Conservation (phyloP, 2,329 filamentous ascomycete genomes). For the Beauveria medogensis region DNA sequence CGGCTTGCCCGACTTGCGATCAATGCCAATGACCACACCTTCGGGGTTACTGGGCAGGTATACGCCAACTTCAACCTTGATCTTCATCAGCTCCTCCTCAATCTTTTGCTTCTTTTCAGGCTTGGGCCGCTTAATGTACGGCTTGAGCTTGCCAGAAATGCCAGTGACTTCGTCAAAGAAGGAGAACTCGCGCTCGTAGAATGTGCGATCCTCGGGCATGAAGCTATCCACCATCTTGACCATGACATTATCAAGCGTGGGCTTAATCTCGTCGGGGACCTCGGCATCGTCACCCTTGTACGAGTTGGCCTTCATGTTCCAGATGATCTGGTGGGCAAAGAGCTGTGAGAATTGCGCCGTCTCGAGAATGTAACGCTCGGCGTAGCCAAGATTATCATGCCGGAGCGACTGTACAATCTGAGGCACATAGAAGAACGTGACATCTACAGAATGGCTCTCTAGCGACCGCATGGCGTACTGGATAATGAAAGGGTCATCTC, state of each 20-base stretch:
- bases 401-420: constrained; percentile 94
- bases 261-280: constrained; percentile 86
- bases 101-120: constrained; percentile 99
- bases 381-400: constrained; percentile 88
- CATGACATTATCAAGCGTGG: constrained; percentile 86
- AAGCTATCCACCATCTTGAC: constrained; percentile 76
- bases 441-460: constrained; percentile 89
- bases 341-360: constrained; percentile 96
- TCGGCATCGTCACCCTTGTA: constrained; percentile 94
- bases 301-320: constrained; percentile 99
- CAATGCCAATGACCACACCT: constrained; percentile 93
- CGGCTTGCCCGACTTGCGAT: constrained; percentile 94
- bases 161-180: constrained; percentile 97
- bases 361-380: constrained; percentile 92
- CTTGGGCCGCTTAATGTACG: constrained; percentile 84
- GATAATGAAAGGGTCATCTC: constrained; percentile 84
- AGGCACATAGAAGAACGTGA: constrained; percentile 98
- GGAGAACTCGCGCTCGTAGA: constrained; percentile 91
- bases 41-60: constrained; percentile 97
- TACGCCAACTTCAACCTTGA: constrained; percentile 92
- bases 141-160: constrained; percentile 92
- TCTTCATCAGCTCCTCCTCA: constrained; percentile 94
- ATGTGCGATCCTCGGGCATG: constrained; percentile 65
- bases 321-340: constrained; percentile 98
- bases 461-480: constrained; percentile 96